phyloP scores from a whole-genome alignment of 2,329 filamentous ascomycete species.

The Arachnomyces sp. region DNA sequence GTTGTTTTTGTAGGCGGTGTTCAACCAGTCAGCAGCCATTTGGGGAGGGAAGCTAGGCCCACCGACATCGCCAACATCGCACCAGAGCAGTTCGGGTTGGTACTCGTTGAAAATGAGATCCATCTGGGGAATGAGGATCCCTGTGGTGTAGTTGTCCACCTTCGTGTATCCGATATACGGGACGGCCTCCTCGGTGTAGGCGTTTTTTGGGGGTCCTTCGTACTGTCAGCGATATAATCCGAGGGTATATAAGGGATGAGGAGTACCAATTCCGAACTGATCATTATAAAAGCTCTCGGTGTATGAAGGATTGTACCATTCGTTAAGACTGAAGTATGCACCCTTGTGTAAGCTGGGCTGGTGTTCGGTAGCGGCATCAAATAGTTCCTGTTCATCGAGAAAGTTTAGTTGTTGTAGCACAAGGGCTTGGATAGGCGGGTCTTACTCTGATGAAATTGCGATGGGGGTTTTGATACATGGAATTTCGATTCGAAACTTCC shows the following conservation, averaged over 20 bases:
- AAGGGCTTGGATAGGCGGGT: too few relatives aligned
- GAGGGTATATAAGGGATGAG: too few relatives aligned
- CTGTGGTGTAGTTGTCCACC: constrained; percentile 34
- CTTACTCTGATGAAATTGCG: constrained; percentile 20
- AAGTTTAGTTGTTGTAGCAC: constrained; percentile 12
- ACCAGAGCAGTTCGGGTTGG: constrained; percentile 44
- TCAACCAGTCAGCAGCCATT: too few relatives aligned
- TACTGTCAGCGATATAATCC: constrained; percentile 27
- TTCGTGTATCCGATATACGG: constrained; percentile 38
- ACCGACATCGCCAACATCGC: constrained; percentile 22
- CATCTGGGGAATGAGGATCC: constrained; percentile 43
- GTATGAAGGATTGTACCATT: constrained; percentile 40
- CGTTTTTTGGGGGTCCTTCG: constrained; percentile 34
- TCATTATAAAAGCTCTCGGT: too few relatives aligned
- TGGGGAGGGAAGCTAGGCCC: too few relatives aligned
- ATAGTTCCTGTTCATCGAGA: constrained; percentile 30
- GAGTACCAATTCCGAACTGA: too few relatives aligned
- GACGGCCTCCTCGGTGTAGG: constrained; percentile 34
- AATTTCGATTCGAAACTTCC: constrained; percentile 32
- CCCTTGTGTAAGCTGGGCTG: constrained; percentile 38
- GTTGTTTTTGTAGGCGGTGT: background rate
- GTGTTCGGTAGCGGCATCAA: constrained; percentile 33
- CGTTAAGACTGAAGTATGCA: constrained; percentile 43
- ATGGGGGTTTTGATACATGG: constrained; percentile 34
- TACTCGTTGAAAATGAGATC: constrained; percentile 36